Evolutionary conservation across 2,329 filamentous ascomycete species (phyloP), one percentile per base, ranked within the genome.

Genomic region (Sclerotinia trifoliorum): DNA sequence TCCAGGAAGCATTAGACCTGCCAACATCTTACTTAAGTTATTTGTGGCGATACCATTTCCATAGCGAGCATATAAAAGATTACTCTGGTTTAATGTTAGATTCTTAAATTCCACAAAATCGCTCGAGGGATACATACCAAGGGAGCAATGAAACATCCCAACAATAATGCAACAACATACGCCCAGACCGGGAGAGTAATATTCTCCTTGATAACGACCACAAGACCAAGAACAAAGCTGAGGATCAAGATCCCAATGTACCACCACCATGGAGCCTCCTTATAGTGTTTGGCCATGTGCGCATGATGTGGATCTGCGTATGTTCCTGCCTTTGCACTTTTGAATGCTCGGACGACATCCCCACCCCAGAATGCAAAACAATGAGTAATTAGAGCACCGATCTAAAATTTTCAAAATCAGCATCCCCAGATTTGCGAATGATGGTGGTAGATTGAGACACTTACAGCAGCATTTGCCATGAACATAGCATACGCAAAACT

Each of bases 21-120:
- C 83, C 29, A 85, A 73, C 78, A 84, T 81, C 73, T 85, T 82
- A 13, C 84, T 86, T 51, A 87, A 69, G 67, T 86, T 85, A 73
- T 86, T 86, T 2, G 84, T 87, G 10, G 83, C 83, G 46, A 87
- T 86, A 17, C 85, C 85, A 57, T 83, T 86, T 13, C 85, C 85
- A 52, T 79, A 86, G 0, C 83, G 79, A 2, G 83, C 81, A 68
- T 81, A 85, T 0, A 86, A 78, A 2, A 87, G 73, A 0, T 79
- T 81, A 70, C 84, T 86, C 82, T 84, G 24, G 5, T 65, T 1
- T 2, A 32, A 3, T 0, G 49, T 76, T 5, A 74, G 73, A 42
- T 69, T 73, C n/a, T 15, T 46, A 2, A 15, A 8, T 6, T 2
- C 8, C 15, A 11, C 10, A 48, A 26, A 17, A 32, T 10, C 1